Conservation (phyloP, 140 eudicot species). For the Flaveria floridana region DNA sequence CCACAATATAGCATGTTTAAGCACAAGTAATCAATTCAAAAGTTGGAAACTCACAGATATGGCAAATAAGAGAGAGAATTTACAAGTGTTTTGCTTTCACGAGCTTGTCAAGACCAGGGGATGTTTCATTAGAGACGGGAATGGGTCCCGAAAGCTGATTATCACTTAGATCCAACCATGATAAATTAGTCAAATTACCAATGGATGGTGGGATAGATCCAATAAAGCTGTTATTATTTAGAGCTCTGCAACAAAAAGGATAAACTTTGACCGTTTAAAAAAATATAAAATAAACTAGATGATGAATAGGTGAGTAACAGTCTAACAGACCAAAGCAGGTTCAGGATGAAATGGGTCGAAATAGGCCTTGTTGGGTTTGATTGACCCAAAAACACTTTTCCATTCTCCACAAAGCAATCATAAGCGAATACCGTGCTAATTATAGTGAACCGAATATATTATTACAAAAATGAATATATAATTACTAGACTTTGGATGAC, state of each 20-base stretch:
- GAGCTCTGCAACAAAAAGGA: conserved; percentile 34
- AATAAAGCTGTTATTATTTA: conserved; percentile 42
- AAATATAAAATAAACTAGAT: not conserved
- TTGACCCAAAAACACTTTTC: not conserved
- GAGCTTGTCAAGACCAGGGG: conserved; percentile 51
- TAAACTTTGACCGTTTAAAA: not conserved
- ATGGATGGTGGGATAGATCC: conserved; percentile 52
- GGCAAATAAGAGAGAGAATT: conserved; percentile 18
- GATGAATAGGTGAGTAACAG: not conserved
- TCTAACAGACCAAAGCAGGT: not conserved
- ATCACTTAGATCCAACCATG: conserved; percentile 61
- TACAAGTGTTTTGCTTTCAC: conserved; percentile 66
- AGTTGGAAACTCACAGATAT: not conserved
- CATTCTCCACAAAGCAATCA: not conserved
- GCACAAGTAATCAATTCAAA: not conserved
- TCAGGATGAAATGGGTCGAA: not conserved
- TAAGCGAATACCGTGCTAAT: not conserved
- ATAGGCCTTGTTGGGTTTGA: not conserved
- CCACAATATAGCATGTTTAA: conserved; percentile 3
- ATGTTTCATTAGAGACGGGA: conserved; percentile 47
- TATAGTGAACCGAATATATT: not conserved
- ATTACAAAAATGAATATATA: not conserved
- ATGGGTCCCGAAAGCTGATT: conserved; percentile 50
- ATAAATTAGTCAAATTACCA: conserved; percentile 42
- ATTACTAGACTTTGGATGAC: not conserved